Conservation (phyloP, 2,329 filamentous ascomycete genomes). For the Claviceps pazoutovae region DNA sequence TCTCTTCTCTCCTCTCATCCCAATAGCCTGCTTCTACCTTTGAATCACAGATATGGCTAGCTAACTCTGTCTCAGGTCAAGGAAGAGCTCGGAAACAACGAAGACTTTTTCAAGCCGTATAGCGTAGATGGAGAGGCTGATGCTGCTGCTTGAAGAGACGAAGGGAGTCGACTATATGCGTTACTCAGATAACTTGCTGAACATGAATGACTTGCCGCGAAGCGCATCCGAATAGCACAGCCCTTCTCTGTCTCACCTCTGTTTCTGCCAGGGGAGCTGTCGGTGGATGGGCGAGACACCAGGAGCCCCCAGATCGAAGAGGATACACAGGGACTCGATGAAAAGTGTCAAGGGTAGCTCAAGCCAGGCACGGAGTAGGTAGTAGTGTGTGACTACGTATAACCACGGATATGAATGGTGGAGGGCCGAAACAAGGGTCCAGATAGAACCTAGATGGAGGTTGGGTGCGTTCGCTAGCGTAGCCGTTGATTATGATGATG, state of each 20-base stretch:
- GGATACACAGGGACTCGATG: background rate
- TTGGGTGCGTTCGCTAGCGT: too few species aligned
- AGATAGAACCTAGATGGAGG: too few species aligned
- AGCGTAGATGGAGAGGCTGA: conserved; percentile 35
- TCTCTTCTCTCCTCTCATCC: background rate
- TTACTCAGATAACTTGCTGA: background rate
- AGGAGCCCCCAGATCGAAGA: background rate
- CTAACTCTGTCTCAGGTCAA: conserved; percentile 51
- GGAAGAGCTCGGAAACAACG: conserved; percentile 76
- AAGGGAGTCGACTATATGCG: background rate
- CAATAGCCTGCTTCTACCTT: background rate
- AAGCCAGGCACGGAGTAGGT: background rate
- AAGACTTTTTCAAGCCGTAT: conserved; percentile 69
- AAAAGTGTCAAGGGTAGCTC: background rate
- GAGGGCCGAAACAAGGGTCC: too few species aligned
- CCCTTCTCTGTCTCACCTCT: background rate
- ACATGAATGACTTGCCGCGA: background rate
- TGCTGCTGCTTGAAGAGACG: conserved; percentile 18
- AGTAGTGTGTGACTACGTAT: background rate
- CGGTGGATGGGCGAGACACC: background rate
- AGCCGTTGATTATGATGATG: too few species aligned
- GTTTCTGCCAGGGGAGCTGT: background rate
- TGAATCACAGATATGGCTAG: too few species aligned
- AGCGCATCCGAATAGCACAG: background rate
- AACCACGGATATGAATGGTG: too few species aligned